phyloP scores from a whole-genome alignment of 1,284 basidiomycete genomes.

The Trametes versicolor region DNA sequence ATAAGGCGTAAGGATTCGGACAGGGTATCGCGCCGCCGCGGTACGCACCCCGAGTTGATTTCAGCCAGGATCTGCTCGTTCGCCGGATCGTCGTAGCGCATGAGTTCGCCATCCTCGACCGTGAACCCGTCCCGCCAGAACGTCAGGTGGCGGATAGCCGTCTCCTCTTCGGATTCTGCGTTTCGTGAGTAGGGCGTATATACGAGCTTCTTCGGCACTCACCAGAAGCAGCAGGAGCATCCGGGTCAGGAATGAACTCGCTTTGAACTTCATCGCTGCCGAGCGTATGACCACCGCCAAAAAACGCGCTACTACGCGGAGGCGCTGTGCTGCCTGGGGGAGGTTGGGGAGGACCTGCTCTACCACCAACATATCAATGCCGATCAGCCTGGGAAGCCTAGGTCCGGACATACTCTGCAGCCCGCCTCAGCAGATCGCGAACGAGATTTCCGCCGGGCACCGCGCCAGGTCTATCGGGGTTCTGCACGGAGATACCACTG shows the following conservation, averaged over 20 bases:
- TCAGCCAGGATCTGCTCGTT: slow-evolving; percentile 80
- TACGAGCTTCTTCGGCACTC: background rate
- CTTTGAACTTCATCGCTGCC: slow-evolving; percentile 88
- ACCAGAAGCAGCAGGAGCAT: slow-evolving; percentile 42
- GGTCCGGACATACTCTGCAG: slow-evolving; percentile 71
- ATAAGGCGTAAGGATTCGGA: background rate
- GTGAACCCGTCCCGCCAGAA: slow-evolving; percentile 97
- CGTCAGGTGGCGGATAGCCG: slow-evolving; percentile 82
- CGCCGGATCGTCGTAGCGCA: slow-evolving; percentile 86
- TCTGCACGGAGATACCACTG: slow-evolving; percentile 92
- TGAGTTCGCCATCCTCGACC: slow-evolving; percentile 89
- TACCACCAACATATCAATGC: slow-evolving; percentile 17
- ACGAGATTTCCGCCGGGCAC: slow-evolving; percentile 77
- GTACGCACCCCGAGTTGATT: slow-evolving; percentile 82
- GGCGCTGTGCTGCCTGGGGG: slow-evolving; percentile 21
- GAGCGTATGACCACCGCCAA: slow-evolving; percentile 84
- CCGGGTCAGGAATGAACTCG: slow-evolving; percentile 75
- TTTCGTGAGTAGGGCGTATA: background rate
- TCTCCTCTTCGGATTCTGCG: slow-evolving; percentile 60
- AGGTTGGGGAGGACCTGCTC: slow-evolving; percentile 54
- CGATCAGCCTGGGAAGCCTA: too few species aligned
- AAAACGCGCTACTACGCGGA: slow-evolving; percentile 51
- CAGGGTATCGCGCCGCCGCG: background rate
- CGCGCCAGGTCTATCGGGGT: slow-evolving; percentile 68
- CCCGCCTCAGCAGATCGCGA: slow-evolving; percentile 83